Percentiles rank a stretch among this genome's conserved stretches.
Conservation (phyloP, 768 basidiomycete genomes). For the Collybia nuda region DNA sequence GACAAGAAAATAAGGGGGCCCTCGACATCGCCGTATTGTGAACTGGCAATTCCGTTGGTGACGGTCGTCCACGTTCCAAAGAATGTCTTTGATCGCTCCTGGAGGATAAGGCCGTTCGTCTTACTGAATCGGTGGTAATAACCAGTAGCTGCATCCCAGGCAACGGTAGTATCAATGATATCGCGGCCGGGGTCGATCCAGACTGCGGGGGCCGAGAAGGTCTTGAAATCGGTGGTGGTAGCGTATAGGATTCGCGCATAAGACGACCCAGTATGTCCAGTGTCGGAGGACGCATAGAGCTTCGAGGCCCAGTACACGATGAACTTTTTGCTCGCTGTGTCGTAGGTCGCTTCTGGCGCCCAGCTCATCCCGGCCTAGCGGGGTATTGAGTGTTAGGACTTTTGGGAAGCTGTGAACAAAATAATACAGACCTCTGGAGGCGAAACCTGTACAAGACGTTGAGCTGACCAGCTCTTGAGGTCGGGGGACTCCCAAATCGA, state of each 20-base stretch:
- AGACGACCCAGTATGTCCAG: constrained; percentile 11
- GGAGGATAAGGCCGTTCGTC: constrained; percentile 9
- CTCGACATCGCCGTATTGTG: constrained; percentile 13
- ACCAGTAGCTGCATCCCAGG: constrained; percentile 10
- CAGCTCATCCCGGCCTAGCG: constrained; percentile 16
- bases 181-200: constrained; percentile 15
- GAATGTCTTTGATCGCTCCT: constrained; percentile 11
- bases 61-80: constrained; percentile 15
- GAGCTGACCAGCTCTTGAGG: constrained; percentile 14
- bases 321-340: constrained; percentile 9
- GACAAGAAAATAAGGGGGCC: constrained; percentile 15
- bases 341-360: constrained; percentile 18
- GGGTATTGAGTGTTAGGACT: neutral
- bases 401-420: neutral
- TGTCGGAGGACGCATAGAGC: constrained; percentile 11
- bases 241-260: constrained; percentile 13
- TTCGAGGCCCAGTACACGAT: constrained; percentile 18
- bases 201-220: constrained; percentile 14
- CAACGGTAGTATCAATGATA: constrained; percentile 18
- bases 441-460: constrained; percentile 15
- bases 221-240: constrained; percentile 16
- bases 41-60: constrained; percentile 11
- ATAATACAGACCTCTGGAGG: constrained; percentile 8
- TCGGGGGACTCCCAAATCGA: constrained; percentile 16
- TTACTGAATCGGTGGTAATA: constrained; percentile 19